Conservation (phyloP, 352 stramenopile genomes). For the Pythium graminicola region DNA sequence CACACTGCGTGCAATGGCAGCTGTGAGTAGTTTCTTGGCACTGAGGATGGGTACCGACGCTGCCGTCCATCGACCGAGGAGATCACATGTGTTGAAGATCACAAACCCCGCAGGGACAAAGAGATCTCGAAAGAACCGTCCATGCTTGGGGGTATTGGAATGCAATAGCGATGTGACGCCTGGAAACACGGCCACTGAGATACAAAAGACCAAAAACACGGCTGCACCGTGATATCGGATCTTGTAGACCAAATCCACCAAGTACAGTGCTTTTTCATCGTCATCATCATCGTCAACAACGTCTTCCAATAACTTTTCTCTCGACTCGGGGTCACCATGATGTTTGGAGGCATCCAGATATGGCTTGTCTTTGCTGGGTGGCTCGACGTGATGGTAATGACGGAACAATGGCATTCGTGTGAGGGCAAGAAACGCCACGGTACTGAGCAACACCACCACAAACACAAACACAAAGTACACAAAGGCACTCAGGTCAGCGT, state of each 20-base stretch:
- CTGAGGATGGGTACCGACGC: conserved; percentile 30
- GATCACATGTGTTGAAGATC: conserved; percentile 71
- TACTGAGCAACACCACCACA: conserved; percentile 47
- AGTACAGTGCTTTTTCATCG: conserved; percentile 21
- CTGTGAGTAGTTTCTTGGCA: conserved; percentile 28
- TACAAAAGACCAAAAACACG: conserved; percentile 70
- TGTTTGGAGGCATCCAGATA: conserved; percentile 4
- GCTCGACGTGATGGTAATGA: conserved; percentile 40
- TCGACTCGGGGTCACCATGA: conserved; percentile 1
- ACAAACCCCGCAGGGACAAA: conserved; percentile 77
- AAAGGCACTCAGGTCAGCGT: conserved; percentile 61
- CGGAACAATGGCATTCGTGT: conserved; percentile 60
- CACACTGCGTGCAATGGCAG: conserved; percentile 33
- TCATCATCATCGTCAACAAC: conserved; percentile 9
- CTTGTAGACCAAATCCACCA: conserved; percentile 23
- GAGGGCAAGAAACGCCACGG: conserved; percentile 47
- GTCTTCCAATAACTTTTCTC: conserved; percentile 14
- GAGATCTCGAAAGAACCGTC: conserved; percentile 49
- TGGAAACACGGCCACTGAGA: conserved; percentile 73
- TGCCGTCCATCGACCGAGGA: conserved; percentile 53
- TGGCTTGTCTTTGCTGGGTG: conserved; percentile 12
- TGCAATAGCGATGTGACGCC: conserved; percentile 67
- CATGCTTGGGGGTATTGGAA: conserved; percentile 36
- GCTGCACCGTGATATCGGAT: conserved; percentile 53
- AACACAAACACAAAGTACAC: conserved; percentile 78